These are phyloP conservation scores for Hysterangium stoloniferum DNA, from an alignment of 768 basidiomycete genomes.

Conservation along the genomic window DNA sequence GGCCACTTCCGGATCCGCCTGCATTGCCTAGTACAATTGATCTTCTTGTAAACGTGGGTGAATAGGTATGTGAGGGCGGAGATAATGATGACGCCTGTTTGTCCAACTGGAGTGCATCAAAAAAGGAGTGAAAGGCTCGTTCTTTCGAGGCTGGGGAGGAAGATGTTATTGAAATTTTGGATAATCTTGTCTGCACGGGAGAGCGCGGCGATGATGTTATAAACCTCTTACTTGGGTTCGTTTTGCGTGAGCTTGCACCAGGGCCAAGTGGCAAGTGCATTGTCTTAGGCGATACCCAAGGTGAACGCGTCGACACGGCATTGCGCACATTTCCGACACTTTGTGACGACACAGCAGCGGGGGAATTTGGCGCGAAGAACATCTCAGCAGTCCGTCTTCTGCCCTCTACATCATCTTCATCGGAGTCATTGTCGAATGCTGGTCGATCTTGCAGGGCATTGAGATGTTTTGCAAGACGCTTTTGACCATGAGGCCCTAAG, in stretches of 20 bases:
- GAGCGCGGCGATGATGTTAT: not conserved
- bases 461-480: constrained; percentile 22
- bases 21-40: no score
- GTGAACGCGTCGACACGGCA: not conserved
- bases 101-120: not conserved
- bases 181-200: not conserved
- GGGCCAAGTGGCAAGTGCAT: not conserved
- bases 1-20: not conserved
- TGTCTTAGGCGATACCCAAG: not conserved
- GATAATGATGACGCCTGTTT: not conserved
- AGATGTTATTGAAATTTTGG: not conserved
- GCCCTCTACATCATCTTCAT: constrained; percentile 38
- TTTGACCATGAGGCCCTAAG: constrained; percentile 25
- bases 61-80: no score
- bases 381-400: constrained; percentile 48
- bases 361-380: constrained; percentile 36
- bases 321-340: not conserved
- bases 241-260: not conserved
- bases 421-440: constrained; percentile 24
- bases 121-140: constrained; percentile 1
- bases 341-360: not conserved
- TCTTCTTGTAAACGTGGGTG: no score
- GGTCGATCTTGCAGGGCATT: constrained; percentile 28
- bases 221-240: not conserved
- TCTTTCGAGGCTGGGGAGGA: not conserved